Percentiles rank a stretch among this genome's conserved stretches.
Evolutionary conservation across 805 yeast species (phyloP).

Genomic region (Candida ponderosae): DNA sequence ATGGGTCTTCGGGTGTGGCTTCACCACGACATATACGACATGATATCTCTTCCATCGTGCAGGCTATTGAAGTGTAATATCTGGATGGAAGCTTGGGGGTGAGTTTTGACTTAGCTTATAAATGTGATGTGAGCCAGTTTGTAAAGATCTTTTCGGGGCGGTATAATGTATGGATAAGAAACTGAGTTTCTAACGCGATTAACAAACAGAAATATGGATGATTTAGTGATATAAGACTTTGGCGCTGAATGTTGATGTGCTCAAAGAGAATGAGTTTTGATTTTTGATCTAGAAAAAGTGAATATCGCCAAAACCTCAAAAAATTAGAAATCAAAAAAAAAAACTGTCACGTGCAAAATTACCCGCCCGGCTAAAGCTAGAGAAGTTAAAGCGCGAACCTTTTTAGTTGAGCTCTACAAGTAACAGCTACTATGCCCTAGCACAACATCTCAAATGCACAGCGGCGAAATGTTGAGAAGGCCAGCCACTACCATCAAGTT

Average conservation of each 20-base stretch:
- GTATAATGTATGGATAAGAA: background rate
- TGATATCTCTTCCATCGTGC: constrained; percentile 32
- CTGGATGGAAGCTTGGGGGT: too few species aligned
- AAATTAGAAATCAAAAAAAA: constrained; percentile 3
- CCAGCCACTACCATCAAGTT: constrained; percentile 62
- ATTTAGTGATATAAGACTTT: too few species aligned
- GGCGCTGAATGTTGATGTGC: too few species aligned
- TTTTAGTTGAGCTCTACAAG: constrained; percentile 6
- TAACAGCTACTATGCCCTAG: constrained; percentile 10
- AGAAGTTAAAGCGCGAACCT: too few species aligned
- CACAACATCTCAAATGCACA: constrained; percentile 19
- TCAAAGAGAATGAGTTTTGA: too few species aligned
- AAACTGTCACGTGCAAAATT: constrained; percentile 6
- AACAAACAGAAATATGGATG: too few species aligned
- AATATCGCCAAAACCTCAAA: background rate
- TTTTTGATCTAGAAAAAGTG: too few species aligned
- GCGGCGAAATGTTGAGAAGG: constrained; percentile 59
- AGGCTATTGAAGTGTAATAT: background rate
- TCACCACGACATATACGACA: constrained; percentile 96
- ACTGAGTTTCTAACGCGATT: too few species aligned
- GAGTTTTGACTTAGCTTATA: too few species aligned
- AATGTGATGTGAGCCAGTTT: too few species aligned
- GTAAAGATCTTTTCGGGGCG: too few species aligned
- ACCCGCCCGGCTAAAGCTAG: too few species aligned
- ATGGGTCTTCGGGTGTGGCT: constrained; percentile 68